Evolutionary conservation across 805 yeast species (phyloP), one percentile per base, ranked within the genome.

Genomic region (Kluyveromyces siamensis): DNA sequence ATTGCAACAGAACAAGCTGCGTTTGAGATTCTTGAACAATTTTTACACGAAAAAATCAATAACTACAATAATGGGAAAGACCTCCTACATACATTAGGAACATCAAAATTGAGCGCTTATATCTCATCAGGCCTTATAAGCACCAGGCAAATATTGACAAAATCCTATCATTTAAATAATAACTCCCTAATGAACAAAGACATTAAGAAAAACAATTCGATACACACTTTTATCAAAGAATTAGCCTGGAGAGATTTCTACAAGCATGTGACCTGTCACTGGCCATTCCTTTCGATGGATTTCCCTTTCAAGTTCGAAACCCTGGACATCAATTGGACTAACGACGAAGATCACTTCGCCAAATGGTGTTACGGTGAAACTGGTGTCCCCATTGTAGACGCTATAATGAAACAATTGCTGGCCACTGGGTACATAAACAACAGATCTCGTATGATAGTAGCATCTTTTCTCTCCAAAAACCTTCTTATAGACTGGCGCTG

Each of bases 241-340:
- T 66, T 79, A 9, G 78, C 82, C 1, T 79, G 81, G 77, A 69
- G 83, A 55, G 83, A 79, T 55, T 78, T 77, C 50, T 78, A 77
- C 56, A 68, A 72, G 43, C 80, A 78, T 52, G 68, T 75, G 8
- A 52, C 76, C 45, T 65, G 69, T 47, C 66, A 69, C 48, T 72
- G 78, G 75, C 84, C 84, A 2, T 73, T 69, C 50, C 57, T 74
- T 7, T 70, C 72, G 45, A 77, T 77, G 79, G 69, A 66, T 55
- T 56, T 68, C 45, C 82, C 82, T 1, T 74, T 70, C 56, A 73
- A 72, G 48, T 63, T 75, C 42, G 72, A 72, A 42, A 66, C 70
- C 21, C 55, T 68, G 16, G 72, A 67, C 11, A 44, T 77, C 11
- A 58, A 65, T 18, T 74, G 77, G 77, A 75, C 71, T 40, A 64